Conservation (phyloP, 2,329 filamentous ascomycete genomes). For the Clonostachys sp. region DNA sequence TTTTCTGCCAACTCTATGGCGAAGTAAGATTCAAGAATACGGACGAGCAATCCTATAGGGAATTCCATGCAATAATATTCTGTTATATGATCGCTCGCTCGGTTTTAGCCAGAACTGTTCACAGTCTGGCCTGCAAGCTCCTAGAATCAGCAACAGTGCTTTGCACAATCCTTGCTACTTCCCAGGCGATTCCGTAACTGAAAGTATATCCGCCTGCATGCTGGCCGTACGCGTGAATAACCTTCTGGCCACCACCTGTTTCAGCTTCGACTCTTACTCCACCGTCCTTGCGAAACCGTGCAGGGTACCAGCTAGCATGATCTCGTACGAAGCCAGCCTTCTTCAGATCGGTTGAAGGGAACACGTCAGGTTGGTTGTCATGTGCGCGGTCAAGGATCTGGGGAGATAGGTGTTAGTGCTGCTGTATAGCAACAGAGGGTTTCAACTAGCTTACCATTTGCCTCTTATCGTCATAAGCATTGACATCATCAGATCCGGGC, state of each 20-base stretch:
- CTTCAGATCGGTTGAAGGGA: background rate
- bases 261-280: background rate
- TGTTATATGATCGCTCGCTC: too few species aligned
- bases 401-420: background rate
- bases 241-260: background rate
- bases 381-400: background rate
- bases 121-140: too few species aligned
- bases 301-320: background rate
- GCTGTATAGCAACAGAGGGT: background rate
- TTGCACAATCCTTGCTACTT: too few species aligned
- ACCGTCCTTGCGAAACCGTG: background rate
- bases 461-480: background rate
- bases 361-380: background rate
- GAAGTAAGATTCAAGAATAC: too few species aligned
- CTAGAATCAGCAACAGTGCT: too few species aligned
- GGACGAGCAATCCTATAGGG: too few species aligned
- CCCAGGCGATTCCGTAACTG: background rate
- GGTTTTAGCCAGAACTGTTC: too few species aligned
- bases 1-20: too few species aligned
- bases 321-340: background rate
- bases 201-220: conserved; percentile 1
- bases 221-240: conserved; percentile 1
- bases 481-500: background rate
- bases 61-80: too few species aligned
- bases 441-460: background rate